A percentile compares a stretch with the other conserved stretches of the same genome.
Conservation (phyloP, 192 early-diverging fungal genomes). For the Phycomyces blakesleeanus region DNA sequence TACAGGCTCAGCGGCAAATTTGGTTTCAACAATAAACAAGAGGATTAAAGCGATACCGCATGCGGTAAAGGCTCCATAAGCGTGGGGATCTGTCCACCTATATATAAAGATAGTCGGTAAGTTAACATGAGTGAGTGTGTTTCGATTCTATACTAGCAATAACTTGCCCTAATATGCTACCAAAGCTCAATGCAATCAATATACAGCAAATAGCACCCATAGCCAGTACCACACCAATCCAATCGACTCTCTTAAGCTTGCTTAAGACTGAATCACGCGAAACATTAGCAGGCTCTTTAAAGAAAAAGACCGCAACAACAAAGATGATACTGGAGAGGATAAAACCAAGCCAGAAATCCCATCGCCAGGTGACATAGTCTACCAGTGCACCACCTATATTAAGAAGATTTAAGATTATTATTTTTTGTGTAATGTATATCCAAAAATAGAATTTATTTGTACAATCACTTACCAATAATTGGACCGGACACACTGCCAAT, state of each 20-base stretch:
- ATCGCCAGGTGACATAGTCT: slow-evolving; percentile 65
- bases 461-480: slow-evolving; percentile 30
- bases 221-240: slow-evolving; percentile 50
- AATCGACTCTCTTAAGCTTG: slow-evolving; percentile 62
- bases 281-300: slow-evolving; percentile 44
- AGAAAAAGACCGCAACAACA: slow-evolving; percentile 36
- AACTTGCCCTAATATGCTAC: slow-evolving; percentile 48
- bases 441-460: not conserved
- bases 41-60: slow-evolving; percentile 28
- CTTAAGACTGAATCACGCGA: slow-evolving; percentile 31
- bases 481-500: slow-evolving; percentile 65
- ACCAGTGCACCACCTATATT: slow-evolving; percentile 64
- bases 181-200: slow-evolving; percentile 60
- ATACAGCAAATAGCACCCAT: slow-evolving; percentile 49
- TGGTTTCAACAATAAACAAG: slow-evolving; percentile 50
- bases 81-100: slow-evolving; percentile 49
- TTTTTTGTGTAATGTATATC: not conserved
- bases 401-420: not conserved
- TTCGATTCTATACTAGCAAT: too few relatives aligned
- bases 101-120: not conserved
- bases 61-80: slow-evolving; percentile 53
- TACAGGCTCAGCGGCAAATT: slow-evolving; percentile 55
- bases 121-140: too few relatives aligned
- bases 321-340: slow-evolving; percentile 19
- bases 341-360: slow-evolving; percentile 57